Percentiles rank a stretch among this genome's conserved stretches.
phyloP scores from a whole-genome alignment of 208 protist species.

The Crithidia brevicula region DNA sequence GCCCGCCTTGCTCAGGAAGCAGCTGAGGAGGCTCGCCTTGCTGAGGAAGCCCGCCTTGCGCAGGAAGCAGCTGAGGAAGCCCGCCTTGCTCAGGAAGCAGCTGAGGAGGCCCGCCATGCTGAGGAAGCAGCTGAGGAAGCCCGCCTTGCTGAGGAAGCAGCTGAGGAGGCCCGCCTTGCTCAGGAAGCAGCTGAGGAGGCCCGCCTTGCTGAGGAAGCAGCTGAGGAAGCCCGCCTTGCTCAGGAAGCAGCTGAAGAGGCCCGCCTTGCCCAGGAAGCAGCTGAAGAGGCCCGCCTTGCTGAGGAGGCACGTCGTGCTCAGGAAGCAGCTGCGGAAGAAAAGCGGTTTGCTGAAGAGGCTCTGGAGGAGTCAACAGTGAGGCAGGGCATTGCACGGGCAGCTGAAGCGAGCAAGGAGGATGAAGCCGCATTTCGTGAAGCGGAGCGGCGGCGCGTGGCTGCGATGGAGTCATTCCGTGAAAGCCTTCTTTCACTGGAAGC shows the following conservation, averaged over 20 bases:
- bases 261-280: conserved; percentile 11
- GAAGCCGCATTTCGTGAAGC: background rate
- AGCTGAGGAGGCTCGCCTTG: conserved; percentile 13
- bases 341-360: background rate
- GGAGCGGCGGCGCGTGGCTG: conserved; percentile 4
- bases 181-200: conserved; percentile 16
- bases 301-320: background rate
- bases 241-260: conserved; percentile 10
- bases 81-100: conserved; percentile 13
- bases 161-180: conserved; percentile 17
- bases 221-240: conserved; percentile 10
- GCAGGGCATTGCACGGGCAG: conserved; percentile 9
- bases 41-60: background rate
- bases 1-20: background rate
- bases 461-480: background rate
- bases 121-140: conserved; percentile 19
- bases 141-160: conserved; percentile 9
- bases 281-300: conserved; percentile 14
- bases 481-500: background rate
- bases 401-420: conserved; percentile 8
- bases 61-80: conserved; percentile 1
- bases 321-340: conserved; percentile 9
- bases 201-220: conserved; percentile 2
- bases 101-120: conserved; percentile 5
- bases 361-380: background rate